Conservation (phyloP, 192 early-diverging fungal genomes). For the Coemansia asiatica region DNA sequence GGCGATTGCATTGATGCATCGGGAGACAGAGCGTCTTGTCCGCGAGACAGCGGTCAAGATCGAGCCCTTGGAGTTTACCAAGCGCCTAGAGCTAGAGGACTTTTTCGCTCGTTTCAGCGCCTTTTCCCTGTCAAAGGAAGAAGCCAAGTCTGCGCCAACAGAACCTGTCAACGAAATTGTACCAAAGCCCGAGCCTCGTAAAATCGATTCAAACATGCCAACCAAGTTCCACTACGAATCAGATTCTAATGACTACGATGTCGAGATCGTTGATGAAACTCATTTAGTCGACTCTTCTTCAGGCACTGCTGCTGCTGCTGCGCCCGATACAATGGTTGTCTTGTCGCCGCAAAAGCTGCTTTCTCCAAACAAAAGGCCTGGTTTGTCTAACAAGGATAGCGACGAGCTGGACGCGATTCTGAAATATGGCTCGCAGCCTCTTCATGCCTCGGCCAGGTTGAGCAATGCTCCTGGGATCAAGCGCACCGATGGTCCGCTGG, state of each 20-base stretch:
- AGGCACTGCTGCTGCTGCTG: background rate
- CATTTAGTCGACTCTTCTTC: too few species aligned
- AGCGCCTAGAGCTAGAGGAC: constrained; percentile 16
- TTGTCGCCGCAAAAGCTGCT: constrained; percentile 1
- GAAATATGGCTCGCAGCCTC: constrained; percentile 33
- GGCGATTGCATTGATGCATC: constrained; percentile 36
- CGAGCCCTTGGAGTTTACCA: constrained; percentile 39
- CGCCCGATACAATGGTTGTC: background rate
- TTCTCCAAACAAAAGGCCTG: background rate
- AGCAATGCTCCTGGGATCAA: background rate
- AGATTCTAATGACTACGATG: constrained; percentile 30
- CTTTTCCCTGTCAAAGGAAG: too few species aligned
- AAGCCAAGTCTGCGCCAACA: too few species aligned
- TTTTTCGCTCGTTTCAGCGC: constrained; percentile 28
- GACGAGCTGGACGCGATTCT: constrained; percentile 30
- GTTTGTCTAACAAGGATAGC: background rate
- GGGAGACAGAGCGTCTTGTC: constrained; percentile 46
- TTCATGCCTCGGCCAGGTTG: constrained; percentile 10
- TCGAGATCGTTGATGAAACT: constrained; percentile 41
- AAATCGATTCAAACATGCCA: background rate
- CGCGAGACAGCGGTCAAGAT: constrained; percentile 43
- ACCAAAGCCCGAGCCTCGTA: too few species aligned
- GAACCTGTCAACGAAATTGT: too few species aligned
- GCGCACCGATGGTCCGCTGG: constrained; percentile 26
- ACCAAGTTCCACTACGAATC: constrained; percentile 14